These are phyloP conservation scores for Aspergillus hortae DNA, from an alignment of 2,329 filamentous ascomycete species.

Conservation along the genomic window DNA sequence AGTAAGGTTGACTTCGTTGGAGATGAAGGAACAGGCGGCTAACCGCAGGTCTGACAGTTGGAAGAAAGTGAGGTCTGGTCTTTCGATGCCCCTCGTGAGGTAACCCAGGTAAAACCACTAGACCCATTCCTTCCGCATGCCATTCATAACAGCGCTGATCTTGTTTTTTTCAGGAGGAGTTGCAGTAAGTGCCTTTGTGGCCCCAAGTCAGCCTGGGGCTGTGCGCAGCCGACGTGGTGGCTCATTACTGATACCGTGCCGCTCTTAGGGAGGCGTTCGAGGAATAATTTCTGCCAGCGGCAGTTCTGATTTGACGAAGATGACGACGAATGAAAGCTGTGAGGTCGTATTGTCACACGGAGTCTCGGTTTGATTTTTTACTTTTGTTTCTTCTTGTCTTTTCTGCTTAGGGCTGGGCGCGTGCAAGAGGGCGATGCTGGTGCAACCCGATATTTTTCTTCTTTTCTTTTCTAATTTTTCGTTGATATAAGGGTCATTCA, in stretches of 20 bases:
- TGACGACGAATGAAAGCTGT: background rate
- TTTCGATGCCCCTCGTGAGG: conserved; percentile 19
- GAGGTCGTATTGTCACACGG: background rate
- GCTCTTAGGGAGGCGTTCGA: conserved; percentile 2
- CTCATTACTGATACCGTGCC: conserved; percentile 1
- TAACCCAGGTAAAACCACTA: conserved; percentile 12
- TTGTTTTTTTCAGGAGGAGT: conserved; percentile 5
- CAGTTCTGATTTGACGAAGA: background rate
- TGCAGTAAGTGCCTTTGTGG: conserved; percentile 11
- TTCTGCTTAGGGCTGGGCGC: background rate
- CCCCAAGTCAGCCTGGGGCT: conserved; percentile 9
- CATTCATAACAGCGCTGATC: conserved; percentile 5
- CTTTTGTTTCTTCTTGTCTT: background rate
- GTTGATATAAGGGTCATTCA: background rate
- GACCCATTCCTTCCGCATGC: background rate
- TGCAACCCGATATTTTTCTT: background rate
- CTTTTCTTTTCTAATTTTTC: background rate
- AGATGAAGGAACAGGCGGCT: background rate
- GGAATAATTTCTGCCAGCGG: background rate
- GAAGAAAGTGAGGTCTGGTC: conserved; percentile 14
- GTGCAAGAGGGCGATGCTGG: background rate
- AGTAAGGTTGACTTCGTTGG: conserved; percentile 7
- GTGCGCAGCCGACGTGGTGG: conserved; percentile 6
- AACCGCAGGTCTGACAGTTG: background rate
- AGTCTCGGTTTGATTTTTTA: background rate